Conservation (phyloP, 805 yeast species). For the Teunomyces cretensis region DNA sequence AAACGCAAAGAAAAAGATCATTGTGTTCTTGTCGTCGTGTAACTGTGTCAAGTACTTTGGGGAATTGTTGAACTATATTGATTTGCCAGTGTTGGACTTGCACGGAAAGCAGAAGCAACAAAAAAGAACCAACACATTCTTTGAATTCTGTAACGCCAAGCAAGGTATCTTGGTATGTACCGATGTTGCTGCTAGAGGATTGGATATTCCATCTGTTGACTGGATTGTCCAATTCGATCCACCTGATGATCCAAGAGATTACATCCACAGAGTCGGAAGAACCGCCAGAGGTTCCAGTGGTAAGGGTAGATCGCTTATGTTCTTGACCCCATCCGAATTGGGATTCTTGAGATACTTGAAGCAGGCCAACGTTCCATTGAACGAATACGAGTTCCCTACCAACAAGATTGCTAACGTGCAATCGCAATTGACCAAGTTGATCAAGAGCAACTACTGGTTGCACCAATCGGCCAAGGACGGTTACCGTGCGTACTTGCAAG, state of each 20-base stretch:
- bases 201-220: slow-evolving; percentile 97
- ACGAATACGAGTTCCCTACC: slow-evolving; percentile 94
- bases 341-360: slow-evolving; percentile 94
- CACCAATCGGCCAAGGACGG: slow-evolving; percentile 98
- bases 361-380: slow-evolving; percentile 95
- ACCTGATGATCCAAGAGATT: slow-evolving; percentile 99
- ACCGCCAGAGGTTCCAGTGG: slow-evolving; percentile 93
- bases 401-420: slow-evolving; percentile 96
- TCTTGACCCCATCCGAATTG: slow-evolving; percentile 87
- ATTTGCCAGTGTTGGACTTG: slow-evolving; percentile 91
- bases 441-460: slow-evolving; percentile 88
- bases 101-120: slow-evolving; percentile 99
- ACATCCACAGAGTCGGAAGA: slow-evolving; percentile 98
- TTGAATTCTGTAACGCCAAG: slow-evolving; percentile 96
- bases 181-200: slow-evolving; percentile 98
- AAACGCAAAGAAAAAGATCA: slow-evolving; percentile 85
- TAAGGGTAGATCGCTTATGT: slow-evolving; percentile 92
- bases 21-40: slow-evolving; percentile 94
- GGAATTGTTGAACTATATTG: slow-evolving; percentile 92
- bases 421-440: slow-evolving; percentile 85
- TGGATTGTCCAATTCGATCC: slow-evolving; percentile 99
- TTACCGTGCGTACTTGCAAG: slow-evolving; percentile 93
- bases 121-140: slow-evolving; percentile 96
- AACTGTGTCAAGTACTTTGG: slow-evolving; percentile 96
- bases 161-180: slow-evolving; percentile 93